Percentiles rank a stretch among this genome's conserved stretches.
Evolutionary conservation across 225 moss, liverwort and hornwort genomes (phyloP).

Genomic region (Antitrichia curtipendula): DNA sequence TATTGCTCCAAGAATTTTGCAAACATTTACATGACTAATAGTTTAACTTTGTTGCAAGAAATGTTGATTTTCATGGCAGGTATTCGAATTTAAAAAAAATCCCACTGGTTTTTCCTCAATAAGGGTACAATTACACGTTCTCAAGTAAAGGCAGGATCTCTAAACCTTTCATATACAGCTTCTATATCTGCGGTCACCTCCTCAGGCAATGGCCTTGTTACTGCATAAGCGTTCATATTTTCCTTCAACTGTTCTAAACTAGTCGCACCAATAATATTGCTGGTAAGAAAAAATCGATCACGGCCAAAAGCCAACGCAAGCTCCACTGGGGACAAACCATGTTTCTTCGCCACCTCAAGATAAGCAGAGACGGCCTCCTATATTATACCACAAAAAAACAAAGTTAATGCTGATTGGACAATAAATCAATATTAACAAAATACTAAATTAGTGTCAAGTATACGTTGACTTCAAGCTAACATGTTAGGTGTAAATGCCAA

Average conservation of each 20-base stretch:
- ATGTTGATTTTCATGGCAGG: neutral
- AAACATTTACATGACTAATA: neutral
- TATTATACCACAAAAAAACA: neutral
- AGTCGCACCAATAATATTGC: constrained; percentile 75
- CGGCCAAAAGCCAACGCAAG: constrained; percentile 63
- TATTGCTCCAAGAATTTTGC: too few relatives aligned
- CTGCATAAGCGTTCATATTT: constrained; percentile 52
- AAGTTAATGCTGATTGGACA: neutral
- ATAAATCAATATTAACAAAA: too few relatives aligned
- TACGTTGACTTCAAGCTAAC: neutral
- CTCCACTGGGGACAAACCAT: constrained; percentile 53
- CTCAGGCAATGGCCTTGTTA: constrained; percentile 44
- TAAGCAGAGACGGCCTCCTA: constrained; percentile 63
- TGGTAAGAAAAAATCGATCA: constrained; percentile 56
- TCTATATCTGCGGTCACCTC: constrained; percentile 58
- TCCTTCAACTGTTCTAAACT: constrained; percentile 75
- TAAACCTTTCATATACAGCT: constrained; percentile 29
- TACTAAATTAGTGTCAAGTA: neutral
- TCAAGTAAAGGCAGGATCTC: constrained; percentile 50
- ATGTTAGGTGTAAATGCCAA: neutral
- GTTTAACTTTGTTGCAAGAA: too few relatives aligned
- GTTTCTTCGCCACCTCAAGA: constrained; percentile 37
- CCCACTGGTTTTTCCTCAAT: neutral
- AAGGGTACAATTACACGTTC: neutral
- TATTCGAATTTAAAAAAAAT: neutral